Percentiles rank a stretch among this genome's conserved stretches.
Conservation (phyloP, 192 early-diverging fungal species). For the Thoreauomyces humboldtii region DNA sequence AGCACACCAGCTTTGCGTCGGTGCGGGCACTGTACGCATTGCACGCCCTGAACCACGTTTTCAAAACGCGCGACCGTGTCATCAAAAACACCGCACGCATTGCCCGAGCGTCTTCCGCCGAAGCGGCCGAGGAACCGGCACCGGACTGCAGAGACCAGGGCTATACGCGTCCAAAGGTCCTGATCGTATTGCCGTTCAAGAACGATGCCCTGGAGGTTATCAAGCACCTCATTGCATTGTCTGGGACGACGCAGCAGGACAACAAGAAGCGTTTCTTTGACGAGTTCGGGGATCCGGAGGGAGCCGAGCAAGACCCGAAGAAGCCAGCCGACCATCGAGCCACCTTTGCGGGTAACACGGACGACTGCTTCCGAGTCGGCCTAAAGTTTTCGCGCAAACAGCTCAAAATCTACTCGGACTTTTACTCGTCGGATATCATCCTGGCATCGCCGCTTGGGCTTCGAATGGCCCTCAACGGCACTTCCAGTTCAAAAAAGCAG, state of each 20-base stretch:
- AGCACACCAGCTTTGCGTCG: slow-evolving; percentile 60
- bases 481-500: no score
- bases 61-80: slow-evolving; percentile 72
- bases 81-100: slow-evolving; percentile 80
- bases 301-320: slow-evolving; percentile 56
- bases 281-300: slow-evolving; percentile 71
- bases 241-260: slow-evolving; percentile 80
- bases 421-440: slow-evolving; percentile 89
- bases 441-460: slow-evolving; percentile 91
- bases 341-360: slow-evolving; percentile 92
- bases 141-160: slow-evolving; percentile 81
- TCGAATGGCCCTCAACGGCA: slow-evolving; percentile 77
- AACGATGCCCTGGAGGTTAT: slow-evolving; percentile 80
- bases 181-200: slow-evolving; percentile 86
- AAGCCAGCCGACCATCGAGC: slow-evolving; percentile 70
- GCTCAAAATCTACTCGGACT: slow-evolving; percentile 82
- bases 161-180: slow-evolving; percentile 88
- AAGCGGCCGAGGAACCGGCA: slow-evolving; percentile 22
- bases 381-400: slow-evolving; percentile 84
- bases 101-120: no score
- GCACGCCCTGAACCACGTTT: slow-evolving; percentile 90
- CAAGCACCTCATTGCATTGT: slow-evolving; percentile 68
- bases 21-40: slow-evolving; percentile 71
- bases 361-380: slow-evolving; percentile 92
- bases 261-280: slow-evolving; percentile 80